These are phyloP conservation scores for Coprinopsis marcescibilis DNA, from an alignment of 768 basidiomycete species.

Conservation along the genomic window DNA sequence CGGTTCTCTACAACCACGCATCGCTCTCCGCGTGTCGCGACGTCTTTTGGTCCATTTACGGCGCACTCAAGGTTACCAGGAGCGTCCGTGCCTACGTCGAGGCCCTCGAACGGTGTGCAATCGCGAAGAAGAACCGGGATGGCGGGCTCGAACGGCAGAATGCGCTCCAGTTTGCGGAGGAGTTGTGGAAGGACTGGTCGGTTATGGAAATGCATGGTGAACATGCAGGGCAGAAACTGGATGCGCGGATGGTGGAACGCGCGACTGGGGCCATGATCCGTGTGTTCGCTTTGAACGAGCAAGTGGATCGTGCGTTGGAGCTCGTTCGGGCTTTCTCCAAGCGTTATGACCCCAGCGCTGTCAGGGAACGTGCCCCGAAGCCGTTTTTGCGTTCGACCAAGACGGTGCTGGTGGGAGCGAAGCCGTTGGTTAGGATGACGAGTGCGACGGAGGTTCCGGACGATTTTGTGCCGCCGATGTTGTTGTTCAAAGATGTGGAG, in stretches of 20 bases:
- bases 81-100: conserved; percentile 57
- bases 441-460: conserved; percentile 58
- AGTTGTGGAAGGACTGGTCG: conserved; percentile 65
- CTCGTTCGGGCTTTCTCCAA: conserved; percentile 57
- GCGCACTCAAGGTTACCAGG: conserved; percentile 32
- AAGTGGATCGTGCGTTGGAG: conserved; percentile 47
- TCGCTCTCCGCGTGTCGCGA: conserved; percentile 42
- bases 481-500: conserved; percentile 76
- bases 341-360: conserved; percentile 54
- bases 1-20: conserved; percentile 59
- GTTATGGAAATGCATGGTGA: conserved; percentile 34
- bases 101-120: conserved; percentile 62
- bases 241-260: conserved; percentile 56
- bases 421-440: conserved; percentile 67
- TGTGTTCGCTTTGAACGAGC: conserved; percentile 47
- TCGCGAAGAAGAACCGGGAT: conserved; percentile 37
- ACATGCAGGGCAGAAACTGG: conserved; percentile 21
- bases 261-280: conserved; percentile 67
- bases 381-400: conserved; percentile 52
- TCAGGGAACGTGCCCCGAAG: conserved; percentile 39
- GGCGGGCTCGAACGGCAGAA: conserved; percentile 23
- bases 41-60: conserved; percentile 48
- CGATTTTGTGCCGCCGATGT: conserved; percentile 72
- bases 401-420: conserved; percentile 35
- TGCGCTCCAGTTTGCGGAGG: conserved; percentile 48